These are phyloP conservation scores for Cucurbita pepo DNA, from an alignment of 306 rosid species.

Conservation along the genomic window DNA sequence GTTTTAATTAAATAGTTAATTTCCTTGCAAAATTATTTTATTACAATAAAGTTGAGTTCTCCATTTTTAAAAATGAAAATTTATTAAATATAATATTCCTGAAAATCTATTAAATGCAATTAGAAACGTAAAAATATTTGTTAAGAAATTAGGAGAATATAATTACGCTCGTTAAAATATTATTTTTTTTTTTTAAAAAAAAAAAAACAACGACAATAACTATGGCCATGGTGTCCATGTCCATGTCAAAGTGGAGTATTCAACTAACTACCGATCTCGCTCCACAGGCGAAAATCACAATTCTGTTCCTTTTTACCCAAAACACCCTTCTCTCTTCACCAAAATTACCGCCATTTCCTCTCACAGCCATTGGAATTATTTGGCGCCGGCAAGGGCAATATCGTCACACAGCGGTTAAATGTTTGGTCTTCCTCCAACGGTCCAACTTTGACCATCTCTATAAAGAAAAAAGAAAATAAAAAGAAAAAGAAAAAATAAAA, in stretches of 20 bases:
- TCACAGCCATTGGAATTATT: not conserved
- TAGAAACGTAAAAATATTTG: no score
- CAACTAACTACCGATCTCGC: not conserved
- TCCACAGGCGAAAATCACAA: not conserved
- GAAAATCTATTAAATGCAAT: no score
- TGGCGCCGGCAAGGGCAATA: not conserved
- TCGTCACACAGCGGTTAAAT: not conserved
- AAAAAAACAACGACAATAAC: no score
- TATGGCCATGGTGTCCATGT: no score
- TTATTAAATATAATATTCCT: no score
- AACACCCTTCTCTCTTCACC: not conserved
- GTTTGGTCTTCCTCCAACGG: conserved; percentile 31
- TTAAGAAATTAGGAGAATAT: no score
- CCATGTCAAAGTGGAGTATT: not conserved
- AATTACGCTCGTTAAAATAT: no score
- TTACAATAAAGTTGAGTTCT: no score
- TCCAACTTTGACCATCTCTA: conserved; percentile 41
- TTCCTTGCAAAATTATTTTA: no score
- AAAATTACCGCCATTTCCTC: not conserved
- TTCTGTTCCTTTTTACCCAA: not conserved
- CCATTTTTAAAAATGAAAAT: no score
- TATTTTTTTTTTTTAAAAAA: no score
- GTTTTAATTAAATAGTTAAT: no score
- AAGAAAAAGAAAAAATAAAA: not conserved
- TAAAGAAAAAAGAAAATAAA: not conserved